Base-by-base conservation (phyloP, 1,284 basidiomycete genomes). In the Sphaerobolus stellatus region DNA sequence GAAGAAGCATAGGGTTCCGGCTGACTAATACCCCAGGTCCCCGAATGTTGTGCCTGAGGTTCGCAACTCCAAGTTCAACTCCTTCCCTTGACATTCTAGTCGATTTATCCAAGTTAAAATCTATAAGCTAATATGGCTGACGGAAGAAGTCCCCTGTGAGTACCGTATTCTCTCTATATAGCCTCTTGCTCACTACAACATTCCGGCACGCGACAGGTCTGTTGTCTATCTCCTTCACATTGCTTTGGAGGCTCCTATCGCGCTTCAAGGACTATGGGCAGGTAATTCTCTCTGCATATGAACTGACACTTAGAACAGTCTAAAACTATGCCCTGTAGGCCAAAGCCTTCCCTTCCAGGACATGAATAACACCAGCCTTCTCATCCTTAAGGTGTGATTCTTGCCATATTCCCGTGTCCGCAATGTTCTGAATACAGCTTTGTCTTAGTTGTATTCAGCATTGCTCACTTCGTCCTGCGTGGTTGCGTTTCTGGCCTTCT, bases 311-410 rank as follows among this genome's bases (percentile, higher is more conserved):
- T 38, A 18, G 13, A 43, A 43, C 9, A n/a, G 8, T 5, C 28
- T 43, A 9, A 34, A 9, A 27, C 22, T 43, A 24, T 29, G 45
- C 31, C 30, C 33, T 14, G 22, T 49, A 54, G 53, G 34, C 16
- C 62, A 71, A 11, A 73, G 67, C 5, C 69, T 92, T 11, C 88
- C 87, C 0, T 90, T 92, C 67, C 65, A 91, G 49, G 82, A 91
- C 66, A 74, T 92, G 58, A 91, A 84, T 61, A 92, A 92, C 71
- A 92, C 90, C 3, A 80, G 87, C 1, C 54, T 90, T 13, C 82
- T 90, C 2, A 60, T 92, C 11, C 72, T 90, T 52, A 92, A 92
- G 78, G 89, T 86, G 49, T 31, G 68, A 14, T 43, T 59, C 18
- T 20, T 7, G 40, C 14, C 33, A 16, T 38, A 20, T 49, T n/a